These are phyloP conservation scores for Pulveroboletus frians DNA, from an alignment of 768 basidiomycete genomes.

Conservation along the genomic window DNA sequence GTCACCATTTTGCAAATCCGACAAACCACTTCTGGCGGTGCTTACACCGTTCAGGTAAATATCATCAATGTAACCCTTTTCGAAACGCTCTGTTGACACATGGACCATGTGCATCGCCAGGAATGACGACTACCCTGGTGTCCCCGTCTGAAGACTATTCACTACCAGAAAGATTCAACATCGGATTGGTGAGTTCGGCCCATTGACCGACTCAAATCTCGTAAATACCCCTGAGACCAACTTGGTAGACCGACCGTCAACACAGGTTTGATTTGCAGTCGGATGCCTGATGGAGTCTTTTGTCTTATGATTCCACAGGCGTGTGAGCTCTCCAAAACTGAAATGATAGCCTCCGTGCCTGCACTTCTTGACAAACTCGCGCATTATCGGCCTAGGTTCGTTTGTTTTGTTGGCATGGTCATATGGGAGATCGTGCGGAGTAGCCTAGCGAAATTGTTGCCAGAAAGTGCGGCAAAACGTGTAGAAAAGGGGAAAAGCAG, in stretches of 20 bases:
- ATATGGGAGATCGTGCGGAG: slow-evolving; percentile 48
- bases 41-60: slow-evolving; percentile 57
- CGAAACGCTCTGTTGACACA: background rate
- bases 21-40: slow-evolving; percentile 83
- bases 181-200: slow-evolving; percentile 55
- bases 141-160: slow-evolving; percentile 55
- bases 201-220: background rate
- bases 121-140: slow-evolving; percentile 51
- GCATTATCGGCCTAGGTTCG: slow-evolving; percentile 52
- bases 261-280: slow-evolving; percentile 40
- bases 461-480: background rate
- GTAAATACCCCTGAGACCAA: slow-evolving; percentile 52
- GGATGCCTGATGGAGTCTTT: background rate
- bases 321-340: slow-evolving; percentile 47
- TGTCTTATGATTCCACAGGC: slow-evolving; percentile 33
- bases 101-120: slow-evolving; percentile 27
- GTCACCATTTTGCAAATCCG: slow-evolving; percentile 76
- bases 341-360: slow-evolving; percentile 53
- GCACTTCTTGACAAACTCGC: slow-evolving; percentile 55
- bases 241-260: slow-evolving; percentile 63
- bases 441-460: slow-evolving; percentile 30
- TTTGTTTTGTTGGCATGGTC: slow-evolving; percentile 75
- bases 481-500: slow-evolving; percentile 4
- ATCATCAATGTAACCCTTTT: too few species aligned
- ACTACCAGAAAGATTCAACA: slow-evolving; percentile 50